Evolutionary conservation across 768 basidiomycete genomes (phyloP).

Genomic region (Leccinum truebloodii): DNA sequence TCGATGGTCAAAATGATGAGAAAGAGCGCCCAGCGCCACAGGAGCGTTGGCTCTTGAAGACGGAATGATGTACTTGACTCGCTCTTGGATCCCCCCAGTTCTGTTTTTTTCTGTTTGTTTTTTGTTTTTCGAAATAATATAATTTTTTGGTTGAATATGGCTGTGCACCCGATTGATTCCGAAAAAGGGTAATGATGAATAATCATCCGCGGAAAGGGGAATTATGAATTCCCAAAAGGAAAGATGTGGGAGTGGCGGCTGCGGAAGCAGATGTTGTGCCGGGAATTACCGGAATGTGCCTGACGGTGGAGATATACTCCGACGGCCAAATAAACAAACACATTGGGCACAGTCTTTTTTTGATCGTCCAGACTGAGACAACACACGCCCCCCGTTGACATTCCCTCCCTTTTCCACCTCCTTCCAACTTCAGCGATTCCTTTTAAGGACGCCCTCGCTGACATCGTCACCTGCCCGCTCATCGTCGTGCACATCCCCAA

Average conservation of each 20-base stretch:
- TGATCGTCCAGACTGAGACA: slow-evolving; percentile 41
- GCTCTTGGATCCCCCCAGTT: neutral
- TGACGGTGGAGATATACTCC: slow-evolving; percentile 36
- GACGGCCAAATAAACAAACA: slow-evolving; percentile 39
- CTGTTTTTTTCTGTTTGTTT: neutral
- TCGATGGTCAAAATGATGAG: slow-evolving; percentile 37
- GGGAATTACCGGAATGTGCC: slow-evolving; percentile 37
- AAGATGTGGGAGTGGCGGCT: slow-evolving; percentile 37
- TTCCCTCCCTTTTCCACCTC: slow-evolving; percentile 42
- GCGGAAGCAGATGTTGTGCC: slow-evolving; percentile 36
- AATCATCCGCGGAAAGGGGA: slow-evolving; percentile 28
- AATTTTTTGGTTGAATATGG: slow-evolving; percentile 12
- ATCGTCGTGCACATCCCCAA: slow-evolving; percentile 26
- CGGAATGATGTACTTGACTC: slow-evolving; percentile 1
- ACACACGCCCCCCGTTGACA: slow-evolving; percentile 40
- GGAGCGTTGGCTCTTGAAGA: slow-evolving; percentile 17
- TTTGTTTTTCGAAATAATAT: slow-evolving; percentile 4
- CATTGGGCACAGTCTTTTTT: slow-evolving; percentile 39
- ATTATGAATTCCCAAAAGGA: slow-evolving; percentile 24
- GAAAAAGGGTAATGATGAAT: slow-evolving; percentile 30
- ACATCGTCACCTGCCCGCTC: slow-evolving; percentile 35
- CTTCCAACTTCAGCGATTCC: slow-evolving; percentile 46
- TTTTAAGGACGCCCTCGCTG: slow-evolving; percentile 41
- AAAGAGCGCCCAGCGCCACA: slow-evolving; percentile 39
- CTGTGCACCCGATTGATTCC: slow-evolving; percentile 13